phyloP scores from a whole-genome alignment of 352 stramenopile species.

The Discostella stelligera region DNA sequence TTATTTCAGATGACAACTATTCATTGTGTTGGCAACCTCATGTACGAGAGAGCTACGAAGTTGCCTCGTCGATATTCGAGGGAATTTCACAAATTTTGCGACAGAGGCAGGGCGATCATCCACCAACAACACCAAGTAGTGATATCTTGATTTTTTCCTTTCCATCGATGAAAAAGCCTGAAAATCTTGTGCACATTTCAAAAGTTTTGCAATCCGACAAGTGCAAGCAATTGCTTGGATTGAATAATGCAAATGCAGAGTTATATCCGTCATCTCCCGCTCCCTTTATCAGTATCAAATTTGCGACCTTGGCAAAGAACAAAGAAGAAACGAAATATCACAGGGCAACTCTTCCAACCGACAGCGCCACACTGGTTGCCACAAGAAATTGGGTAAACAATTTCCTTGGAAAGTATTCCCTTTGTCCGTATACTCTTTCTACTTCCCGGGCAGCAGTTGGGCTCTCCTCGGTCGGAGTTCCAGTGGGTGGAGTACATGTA shows the following conservation, averaged over 20 bases:
- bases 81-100: slow-evolving; percentile 17
- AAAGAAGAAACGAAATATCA: not conserved
- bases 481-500: slow-evolving; percentile 39
- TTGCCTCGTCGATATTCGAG: slow-evolving; percentile 32
- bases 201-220: slow-evolving; percentile 31
- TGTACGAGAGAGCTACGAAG: slow-evolving; percentile 31
- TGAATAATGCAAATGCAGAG: slow-evolving; percentile 24
- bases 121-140: no score
- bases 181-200: slow-evolving; percentile 26
- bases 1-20: not conserved
- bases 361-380: slow-evolving; percentile 3
- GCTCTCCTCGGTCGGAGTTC: slow-evolving; percentile 38
- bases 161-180: slow-evolving; percentile 27
- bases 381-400: slow-evolving; percentile 51
- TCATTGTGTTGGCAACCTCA: slow-evolving; percentile 33
- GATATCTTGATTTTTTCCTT: slow-evolving; percentile 19
- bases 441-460: slow-evolving; percentile 46
- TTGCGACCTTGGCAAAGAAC: not conserved
- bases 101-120: slow-evolving; percentile 1
- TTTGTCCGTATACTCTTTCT: slow-evolving; percentile 58
- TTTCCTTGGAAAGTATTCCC: slow-evolving; percentile 41
- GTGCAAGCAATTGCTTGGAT: slow-evolving; percentile 45
- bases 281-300: slow-evolving; percentile 26
- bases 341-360: not conserved
- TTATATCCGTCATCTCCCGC: slow-evolving; percentile 35